phyloP scores from a whole-genome alignment of 352 stramenopile genomes.

The Discostella stelligera region DNA sequence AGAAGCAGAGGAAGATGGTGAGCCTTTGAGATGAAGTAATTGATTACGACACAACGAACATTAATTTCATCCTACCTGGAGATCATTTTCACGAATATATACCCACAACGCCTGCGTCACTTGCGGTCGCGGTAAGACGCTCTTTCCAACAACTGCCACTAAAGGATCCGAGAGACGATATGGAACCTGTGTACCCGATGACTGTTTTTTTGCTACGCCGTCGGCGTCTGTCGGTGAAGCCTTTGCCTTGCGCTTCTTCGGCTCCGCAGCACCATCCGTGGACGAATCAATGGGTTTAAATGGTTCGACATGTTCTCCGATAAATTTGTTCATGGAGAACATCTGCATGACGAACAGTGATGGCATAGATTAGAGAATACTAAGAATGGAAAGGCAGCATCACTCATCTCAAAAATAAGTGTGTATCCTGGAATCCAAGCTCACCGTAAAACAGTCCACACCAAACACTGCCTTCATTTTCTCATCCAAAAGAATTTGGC shows the following conservation, averaged over 20 bases:
- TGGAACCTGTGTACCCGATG: conserved; percentile 53
- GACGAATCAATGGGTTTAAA: conserved; percentile 74
- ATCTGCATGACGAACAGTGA: conserved; percentile 15
- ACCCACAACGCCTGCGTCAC: conserved; percentile 74
- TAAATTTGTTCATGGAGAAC: conserved; percentile 52
- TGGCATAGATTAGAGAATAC: background rate
- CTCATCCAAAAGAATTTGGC: conserved; percentile 90
- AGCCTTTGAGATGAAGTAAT: background rate
- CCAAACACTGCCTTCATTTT: conserved; percentile 77
- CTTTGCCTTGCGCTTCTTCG: conserved; percentile 47
- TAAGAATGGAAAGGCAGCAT: background rate
- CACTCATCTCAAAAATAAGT: background rate
- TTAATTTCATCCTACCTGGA: conserved; percentile 44
- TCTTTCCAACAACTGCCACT: conserved; percentile 54
- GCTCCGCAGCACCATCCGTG: conserved; percentile 1
- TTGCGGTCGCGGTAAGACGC: conserved; percentile 66
- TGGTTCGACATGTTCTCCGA: conserved; percentile 68
- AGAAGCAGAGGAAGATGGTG: conserved; percentile 13
- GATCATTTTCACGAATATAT: conserved; percentile 75
- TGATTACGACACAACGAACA: too few relatives aligned
- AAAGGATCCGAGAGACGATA: conserved; percentile 69
- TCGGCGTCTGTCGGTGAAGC: conserved; percentile 25
- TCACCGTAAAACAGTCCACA: conserved; percentile 54
- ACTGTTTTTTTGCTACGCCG: conserved; percentile 38
- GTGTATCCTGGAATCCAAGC: conserved; percentile 23